These are phyloP conservation scores for Sporothrix dimorphospora DNA, from an alignment of 2,329 filamentous ascomycete genomes.

Conservation along the genomic window DNA sequence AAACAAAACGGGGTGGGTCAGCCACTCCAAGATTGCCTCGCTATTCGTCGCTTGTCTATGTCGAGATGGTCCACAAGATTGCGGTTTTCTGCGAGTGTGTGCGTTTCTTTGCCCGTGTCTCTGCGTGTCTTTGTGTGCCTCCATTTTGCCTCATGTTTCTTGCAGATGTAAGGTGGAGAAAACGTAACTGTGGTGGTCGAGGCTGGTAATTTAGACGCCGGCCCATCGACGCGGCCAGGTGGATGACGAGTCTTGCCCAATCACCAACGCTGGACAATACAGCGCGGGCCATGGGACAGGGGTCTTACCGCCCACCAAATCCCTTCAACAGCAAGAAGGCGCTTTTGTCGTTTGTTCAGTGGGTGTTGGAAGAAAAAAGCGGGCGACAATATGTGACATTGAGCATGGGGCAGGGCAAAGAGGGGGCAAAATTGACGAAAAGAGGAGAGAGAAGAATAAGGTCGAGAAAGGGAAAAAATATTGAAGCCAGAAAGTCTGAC, in stretches of 20 bases:
- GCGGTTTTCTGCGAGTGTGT: background rate
- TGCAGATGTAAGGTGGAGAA: background rate
- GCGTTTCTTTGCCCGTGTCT: background rate
- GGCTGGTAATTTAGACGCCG: conserved; percentile 21
- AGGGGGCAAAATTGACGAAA: background rate
- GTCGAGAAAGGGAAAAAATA: background rate
- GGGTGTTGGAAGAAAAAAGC: background rate
- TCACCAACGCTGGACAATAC: background rate
- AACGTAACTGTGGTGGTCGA: background rate
- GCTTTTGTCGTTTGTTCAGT: background rate
- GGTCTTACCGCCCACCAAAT: conserved; percentile 22
- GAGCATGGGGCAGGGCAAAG: background rate
- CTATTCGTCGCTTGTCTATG: background rate
- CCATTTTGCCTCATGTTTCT: background rate
- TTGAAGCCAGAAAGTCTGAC: no score
- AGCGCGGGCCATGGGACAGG: conserved; percentile 7
- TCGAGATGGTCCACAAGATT: background rate
- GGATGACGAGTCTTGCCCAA: conserved; percentile 15
- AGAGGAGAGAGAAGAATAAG: background rate
- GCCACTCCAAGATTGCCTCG: background rate
- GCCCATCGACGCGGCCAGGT: conserved; percentile 12
- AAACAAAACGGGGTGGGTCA: conserved; percentile 5
- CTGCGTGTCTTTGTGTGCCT: background rate
- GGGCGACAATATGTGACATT: background rate
- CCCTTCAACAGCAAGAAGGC: background rate